Conservation (phyloP, 768 basidiomycete genomes). For the Psilocybe cubensis region DNA sequence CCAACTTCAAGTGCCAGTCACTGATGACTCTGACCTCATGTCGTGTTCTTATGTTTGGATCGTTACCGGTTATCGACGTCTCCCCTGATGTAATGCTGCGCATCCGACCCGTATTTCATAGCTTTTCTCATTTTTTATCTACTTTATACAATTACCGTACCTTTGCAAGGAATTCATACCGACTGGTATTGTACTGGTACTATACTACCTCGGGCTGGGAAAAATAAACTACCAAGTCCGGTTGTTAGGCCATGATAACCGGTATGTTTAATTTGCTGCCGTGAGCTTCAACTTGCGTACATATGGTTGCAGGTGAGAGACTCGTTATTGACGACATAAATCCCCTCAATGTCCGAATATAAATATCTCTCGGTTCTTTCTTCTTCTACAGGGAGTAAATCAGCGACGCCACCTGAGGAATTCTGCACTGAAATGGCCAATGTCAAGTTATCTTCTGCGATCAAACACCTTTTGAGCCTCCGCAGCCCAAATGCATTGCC, state of each 20-base stretch:
- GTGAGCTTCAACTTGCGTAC: neutral
- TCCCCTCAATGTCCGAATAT: neutral
- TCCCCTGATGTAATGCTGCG: slow-evolving; percentile 22
- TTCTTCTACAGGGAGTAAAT: neutral
- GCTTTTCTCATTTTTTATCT: slow-evolving; percentile 4
- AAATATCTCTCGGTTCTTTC: neutral
- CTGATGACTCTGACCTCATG: slow-evolving; percentile 14
- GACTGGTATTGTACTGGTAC: slow-evolving; percentile 9
- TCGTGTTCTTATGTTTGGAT: slow-evolving; percentile 20
- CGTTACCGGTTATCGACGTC: slow-evolving; percentile 28
- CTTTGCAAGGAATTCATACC: slow-evolving; percentile 12
- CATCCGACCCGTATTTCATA: slow-evolving; percentile 15
- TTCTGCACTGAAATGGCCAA: slow-evolving; percentile 20
- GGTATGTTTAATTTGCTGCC: neutral
- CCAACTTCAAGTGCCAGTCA: slow-evolving; percentile 22
- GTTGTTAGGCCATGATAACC: neutral
- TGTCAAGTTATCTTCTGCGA: slow-evolving; percentile 54
- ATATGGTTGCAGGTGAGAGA: slow-evolving; percentile 2
- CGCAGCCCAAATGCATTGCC: slow-evolving; percentile 65
- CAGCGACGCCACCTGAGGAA: slow-evolving; percentile 1
- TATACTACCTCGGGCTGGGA: slow-evolving; percentile 14
- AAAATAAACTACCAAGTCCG: neutral
- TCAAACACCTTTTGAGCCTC: slow-evolving; percentile 75
- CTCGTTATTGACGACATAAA: neutral
- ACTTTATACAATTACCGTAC: neutral